Evolutionary conservation across 1,284 basidiomycete species (phyloP), one percentile per base, ranked within the genome.

Genomic region (Moesziomyces antarcticus): DNA sequence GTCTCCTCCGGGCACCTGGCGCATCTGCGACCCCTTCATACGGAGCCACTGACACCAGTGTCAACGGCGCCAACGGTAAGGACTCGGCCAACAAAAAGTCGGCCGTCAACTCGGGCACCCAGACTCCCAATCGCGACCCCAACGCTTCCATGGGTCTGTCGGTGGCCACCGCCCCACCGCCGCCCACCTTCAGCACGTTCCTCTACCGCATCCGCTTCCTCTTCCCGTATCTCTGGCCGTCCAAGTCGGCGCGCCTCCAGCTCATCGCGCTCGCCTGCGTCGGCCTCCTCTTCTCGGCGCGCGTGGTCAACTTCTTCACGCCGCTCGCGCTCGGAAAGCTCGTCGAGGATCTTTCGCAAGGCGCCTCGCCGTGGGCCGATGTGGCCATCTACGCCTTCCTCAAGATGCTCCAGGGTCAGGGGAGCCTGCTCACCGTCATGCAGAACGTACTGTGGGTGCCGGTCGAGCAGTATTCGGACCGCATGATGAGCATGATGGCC

Each of bases 221-320:
- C 40, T 85, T 88, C 25, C 93, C 92, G 5, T 92, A 92, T 85
- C 88, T 94, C 11, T 94, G 92, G 92, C 93, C 93, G 7, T 87
- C 87, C 55, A 90, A 90, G 77, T 89, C 87, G 72, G 76, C 84
- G 48, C 86, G 86, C 51, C 87, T 94, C 7, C 92, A 93, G 84
- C 79, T 90, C 37, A 84, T 92, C 41, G 91, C 91, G n/a, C 88
- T 76, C 8, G 65, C 91, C 18, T 93, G 93, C 81, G 85, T 92
- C 40, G 35, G 89, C 24, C 86, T 94, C 48, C 86, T 95, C 37
- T 71, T 91, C 22, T 75, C 91, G 33, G 91, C 90, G n/a, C 91
- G 93, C 18, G 83, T 90, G 40, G 88, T 95, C 74, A 94, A 92
- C 78, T 85, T 91, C 40, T 85, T 89, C 9, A 86, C 92, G 48